Conservation (phyloP, 1,284 basidiomycete genomes). For the Melampsora larici-populina region DNA sequence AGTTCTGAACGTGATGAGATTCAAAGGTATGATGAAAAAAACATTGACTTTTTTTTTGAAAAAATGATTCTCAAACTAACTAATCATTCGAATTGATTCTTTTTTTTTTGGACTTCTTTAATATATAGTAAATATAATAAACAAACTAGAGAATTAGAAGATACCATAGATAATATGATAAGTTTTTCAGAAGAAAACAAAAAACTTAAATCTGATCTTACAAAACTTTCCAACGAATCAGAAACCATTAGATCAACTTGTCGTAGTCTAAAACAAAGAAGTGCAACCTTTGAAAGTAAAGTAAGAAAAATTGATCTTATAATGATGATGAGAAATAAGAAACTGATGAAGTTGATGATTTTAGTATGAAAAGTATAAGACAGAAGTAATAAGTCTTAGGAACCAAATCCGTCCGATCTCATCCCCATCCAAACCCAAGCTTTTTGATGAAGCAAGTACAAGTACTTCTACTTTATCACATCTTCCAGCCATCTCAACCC, state of each 20-base stretch:
- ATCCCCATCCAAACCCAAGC: neutral
- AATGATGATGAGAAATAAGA: neutral
- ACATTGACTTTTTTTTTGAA: too few species aligned
- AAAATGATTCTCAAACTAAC: neutral
- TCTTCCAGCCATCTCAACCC: too few species aligned
- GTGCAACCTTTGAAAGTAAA: neutral
- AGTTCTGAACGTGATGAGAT: conserved; percentile 4
- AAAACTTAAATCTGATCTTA: neutral
- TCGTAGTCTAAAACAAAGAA: neutral
- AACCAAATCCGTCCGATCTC: neutral
- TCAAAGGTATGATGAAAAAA: neutral
- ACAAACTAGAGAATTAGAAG: neutral
- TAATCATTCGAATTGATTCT: neutral
- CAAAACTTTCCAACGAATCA: neutral
- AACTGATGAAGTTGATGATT: neutral
- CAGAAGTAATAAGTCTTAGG: neutral
- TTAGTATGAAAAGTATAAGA: neutral
- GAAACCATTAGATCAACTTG: neutral
- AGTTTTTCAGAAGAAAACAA: neutral
- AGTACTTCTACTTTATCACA: too few species aligned
- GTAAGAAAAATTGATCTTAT: neutral
- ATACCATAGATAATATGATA: neutral
- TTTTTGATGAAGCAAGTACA: too few species aligned
- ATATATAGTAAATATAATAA: neutral
- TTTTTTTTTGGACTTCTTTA: neutral